Conservation (phyloP, 208 protist genomes). For the Spongospora subterranea region DNA sequence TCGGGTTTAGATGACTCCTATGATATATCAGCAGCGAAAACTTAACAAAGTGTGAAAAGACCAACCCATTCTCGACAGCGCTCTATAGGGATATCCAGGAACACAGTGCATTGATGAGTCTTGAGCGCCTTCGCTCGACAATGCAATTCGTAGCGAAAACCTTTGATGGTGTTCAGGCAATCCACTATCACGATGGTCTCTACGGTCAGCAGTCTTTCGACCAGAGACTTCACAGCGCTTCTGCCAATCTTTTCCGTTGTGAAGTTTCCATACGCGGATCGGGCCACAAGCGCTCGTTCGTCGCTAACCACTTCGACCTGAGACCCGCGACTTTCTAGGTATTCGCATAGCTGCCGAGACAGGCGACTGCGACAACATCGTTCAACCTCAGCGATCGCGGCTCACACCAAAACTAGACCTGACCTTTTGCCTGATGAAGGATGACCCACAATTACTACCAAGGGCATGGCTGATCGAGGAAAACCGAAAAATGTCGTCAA, state of each 20-base stretch:
- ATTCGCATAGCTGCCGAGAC: not conserved
- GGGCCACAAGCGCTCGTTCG: not conserved
- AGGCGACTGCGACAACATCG: not conserved
- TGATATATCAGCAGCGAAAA: not conserved
- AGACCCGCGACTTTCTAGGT: not conserved
- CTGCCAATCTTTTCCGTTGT: not conserved
- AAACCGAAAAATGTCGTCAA: not conserved
- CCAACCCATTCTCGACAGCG: conserved; percentile 29
- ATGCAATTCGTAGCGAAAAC: conserved; percentile 44
- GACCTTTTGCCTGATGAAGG: conserved; percentile 21
- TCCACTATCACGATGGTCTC: conserved; percentile 21
- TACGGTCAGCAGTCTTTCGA: not conserved
- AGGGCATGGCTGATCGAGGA: not conserved
- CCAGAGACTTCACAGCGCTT: not conserved
- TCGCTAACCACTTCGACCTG: not conserved
- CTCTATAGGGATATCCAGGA: not conserved
- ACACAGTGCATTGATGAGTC: conserved; percentile 34
- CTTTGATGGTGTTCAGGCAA: conserved; percentile 42
- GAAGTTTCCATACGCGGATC: not conserved
- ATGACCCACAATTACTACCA: conserved; percentile 39
- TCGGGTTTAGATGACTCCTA: not conserved
- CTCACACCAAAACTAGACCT: not conserved
- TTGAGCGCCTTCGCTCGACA: not conserved
- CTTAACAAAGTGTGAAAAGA: not conserved
- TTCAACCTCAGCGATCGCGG: not conserved